A percentile compares a stretch with the other conserved stretches of the same genome.
phyloP scores from a whole-genome alignment of 192 early-diverging fungal genomes.

The Gamsiella multidivaricata region DNA sequence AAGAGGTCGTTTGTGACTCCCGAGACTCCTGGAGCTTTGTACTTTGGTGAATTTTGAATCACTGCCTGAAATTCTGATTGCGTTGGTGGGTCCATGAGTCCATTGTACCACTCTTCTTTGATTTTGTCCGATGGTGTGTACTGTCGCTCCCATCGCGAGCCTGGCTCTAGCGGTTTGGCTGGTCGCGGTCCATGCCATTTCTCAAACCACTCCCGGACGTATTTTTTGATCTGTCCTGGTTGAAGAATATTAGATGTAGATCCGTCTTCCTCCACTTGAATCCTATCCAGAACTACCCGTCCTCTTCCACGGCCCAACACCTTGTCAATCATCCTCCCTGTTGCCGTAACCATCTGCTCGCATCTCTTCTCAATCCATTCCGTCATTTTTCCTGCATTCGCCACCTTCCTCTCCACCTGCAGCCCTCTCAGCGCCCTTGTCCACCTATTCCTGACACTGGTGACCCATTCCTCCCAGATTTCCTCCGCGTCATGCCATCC shows the following conservation, averaged over 20 bases:
- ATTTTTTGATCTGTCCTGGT: neutral
- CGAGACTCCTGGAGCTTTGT: constrained; percentile 18
- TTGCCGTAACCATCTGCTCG: neutral
- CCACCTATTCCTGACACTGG: neutral
- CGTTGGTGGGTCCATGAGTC: constrained; percentile 15
- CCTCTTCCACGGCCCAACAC: constrained; percentile 1
- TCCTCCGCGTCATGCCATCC: neutral
- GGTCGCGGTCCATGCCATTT: constrained; percentile 13
- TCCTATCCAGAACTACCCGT: constrained; percentile 7
- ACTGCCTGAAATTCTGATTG: neutral
- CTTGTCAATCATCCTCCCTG: constrained; percentile 19
- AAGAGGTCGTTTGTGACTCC: constrained; percentile 4
- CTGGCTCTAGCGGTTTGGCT: neutral
- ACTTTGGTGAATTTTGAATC: neutral
- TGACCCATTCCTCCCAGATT: neutral
- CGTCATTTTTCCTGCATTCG: neutral
- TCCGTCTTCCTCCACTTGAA: neutral
- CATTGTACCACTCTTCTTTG: constrained; percentile 13
- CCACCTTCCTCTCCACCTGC: neutral
- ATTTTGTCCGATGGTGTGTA: constrained; percentile 1
- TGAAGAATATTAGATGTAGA: neutral
- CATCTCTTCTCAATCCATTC: constrained; percentile 15
- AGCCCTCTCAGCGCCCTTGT: neutral
- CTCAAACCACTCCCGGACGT: constrained; percentile 1
- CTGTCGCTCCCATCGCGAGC: neutral